Evolutionary conservation across 1,284 basidiomycete genomes (phyloP), one percentile per base, ranked within the genome.

Genomic region (Farysia itapuensis): DNA sequence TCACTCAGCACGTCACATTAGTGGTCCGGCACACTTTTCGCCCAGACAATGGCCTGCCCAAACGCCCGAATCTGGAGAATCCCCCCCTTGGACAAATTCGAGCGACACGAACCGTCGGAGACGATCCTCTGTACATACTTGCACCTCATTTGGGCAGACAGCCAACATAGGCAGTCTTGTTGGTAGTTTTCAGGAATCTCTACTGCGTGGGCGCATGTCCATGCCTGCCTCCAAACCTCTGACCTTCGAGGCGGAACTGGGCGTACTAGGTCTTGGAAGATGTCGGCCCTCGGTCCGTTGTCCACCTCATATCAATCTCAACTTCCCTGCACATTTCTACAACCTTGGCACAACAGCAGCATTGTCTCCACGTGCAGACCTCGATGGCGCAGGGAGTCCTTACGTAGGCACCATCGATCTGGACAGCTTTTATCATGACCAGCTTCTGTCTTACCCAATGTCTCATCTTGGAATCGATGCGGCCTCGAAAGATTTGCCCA

Each of bases 331-430:
- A 4, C 69, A 70, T 37, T 78, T 75, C 29, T 78, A 77, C 63
- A 50, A 63, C 16, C 43, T 69, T 23, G 44, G 59, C 29, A 49
- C 35, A 34, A 44, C 29, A 37, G 35, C 34, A 6, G 28, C 34
- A 15, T 14, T 24, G 8, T 13, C 22, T 11, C 25, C 14, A n/a
- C 16, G 16, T 6, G 57, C 43, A 24, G 43, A 45, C 18, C 48
- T 50, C 2, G 45, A 46, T 11, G 53, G 49, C 19, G 45, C 58
- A 5, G 64, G 70, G 11, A 72, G 60, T 15, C 78, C 78, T 2
- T 78, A 78, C 42, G 77, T 78, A 14, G 78, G 77, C 1, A 75
- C 71, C 12, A 52, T 78, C 50, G 77, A 78, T 44, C 59, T 78
- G 18, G 76, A 78, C 23, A 36, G 50, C 2, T 68, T 77, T 46